Evolutionary conservation across 108 stramenopile genomes (phyloP).

Genomic region (Pseudonitzschia multiseries): DNA sequence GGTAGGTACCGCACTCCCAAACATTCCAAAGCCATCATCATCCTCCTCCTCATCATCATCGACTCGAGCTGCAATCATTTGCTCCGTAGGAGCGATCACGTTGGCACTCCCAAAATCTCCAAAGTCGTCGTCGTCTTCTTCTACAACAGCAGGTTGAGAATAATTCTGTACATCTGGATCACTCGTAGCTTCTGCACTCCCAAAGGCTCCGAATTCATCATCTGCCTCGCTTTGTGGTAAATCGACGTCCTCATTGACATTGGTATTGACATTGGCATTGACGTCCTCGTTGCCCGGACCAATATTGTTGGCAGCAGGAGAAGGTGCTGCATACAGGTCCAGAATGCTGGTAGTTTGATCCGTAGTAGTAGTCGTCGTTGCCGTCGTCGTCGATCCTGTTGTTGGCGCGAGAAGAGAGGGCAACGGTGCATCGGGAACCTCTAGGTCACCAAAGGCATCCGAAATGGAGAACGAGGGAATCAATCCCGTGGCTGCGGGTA

Average conservation of each 20-base stretch:
- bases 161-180: no score
- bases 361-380: background rate
- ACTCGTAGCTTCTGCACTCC: background rate
- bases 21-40: slow-evolving; percentile 12
- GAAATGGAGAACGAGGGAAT: slow-evolving; percentile 2
- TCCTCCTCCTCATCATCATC: background rate
- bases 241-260: no score
- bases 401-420: background rate
- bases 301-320: background rate
- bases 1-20: background rate
- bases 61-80: background rate
- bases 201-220: background rate
- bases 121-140: slow-evolving; percentile 21
- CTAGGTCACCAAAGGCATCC: slow-evolving; percentile 12
- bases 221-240: background rate
- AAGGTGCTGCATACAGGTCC: background rate
- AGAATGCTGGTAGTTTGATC: background rate
- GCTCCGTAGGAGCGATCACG: background rate
- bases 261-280: no score
- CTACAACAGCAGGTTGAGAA: background rate
- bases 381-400: background rate
- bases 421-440: slow-evolving; percentile 13
- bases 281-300: background rate
- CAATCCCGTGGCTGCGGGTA: background rate
- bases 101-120: slow-evolving; percentile 22